Percentiles rank a stretch among this genome's conserved stretches.
phyloP scores from a whole-genome alignment of 306 rosid genomes.

The Pyrus communis region DNA sequence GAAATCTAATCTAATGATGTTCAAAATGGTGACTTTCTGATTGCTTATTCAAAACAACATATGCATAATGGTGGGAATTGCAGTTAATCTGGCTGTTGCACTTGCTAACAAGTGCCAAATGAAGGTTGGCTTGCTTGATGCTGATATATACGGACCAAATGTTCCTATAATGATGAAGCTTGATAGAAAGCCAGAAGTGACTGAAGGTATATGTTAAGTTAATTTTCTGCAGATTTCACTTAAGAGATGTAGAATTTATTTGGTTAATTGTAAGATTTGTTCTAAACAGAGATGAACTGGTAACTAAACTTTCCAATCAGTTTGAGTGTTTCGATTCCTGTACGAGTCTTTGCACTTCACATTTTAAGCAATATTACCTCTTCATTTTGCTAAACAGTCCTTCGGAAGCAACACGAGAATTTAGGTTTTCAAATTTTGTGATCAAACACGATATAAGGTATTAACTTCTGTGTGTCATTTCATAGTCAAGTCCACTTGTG shows the following conservation, averaged over 20 bases:
- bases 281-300: neutral
- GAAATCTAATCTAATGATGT: neutral
- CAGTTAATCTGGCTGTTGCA: slow-evolving; percentile 88
- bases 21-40: neutral
- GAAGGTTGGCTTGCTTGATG: slow-evolving; percentile 95
- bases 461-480: neutral
- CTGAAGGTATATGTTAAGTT: slow-evolving; percentile 41
- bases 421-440: neutral
- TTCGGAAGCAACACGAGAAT: neutral
- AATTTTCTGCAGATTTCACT: neutral
- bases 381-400: neutral
- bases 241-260: neutral
- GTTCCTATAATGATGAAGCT: slow-evolving; percentile 94
- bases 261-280: neutral
- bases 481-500: neutral
- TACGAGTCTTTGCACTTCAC: neutral
- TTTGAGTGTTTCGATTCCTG: neutral
- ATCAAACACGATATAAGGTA: neutral
- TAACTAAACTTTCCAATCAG: neutral
- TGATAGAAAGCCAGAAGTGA: slow-evolving; percentile 61
- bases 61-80: slow-evolving; percentile 18
- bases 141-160: slow-evolving; percentile 92
- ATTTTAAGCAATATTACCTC: neutral
- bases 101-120: slow-evolving; percentile 67
- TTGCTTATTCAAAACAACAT: neutral